Evolutionary conservation across 2,329 filamentous ascomycete genomes (phyloP).

Genomic region (Cytospora mali): DNA sequence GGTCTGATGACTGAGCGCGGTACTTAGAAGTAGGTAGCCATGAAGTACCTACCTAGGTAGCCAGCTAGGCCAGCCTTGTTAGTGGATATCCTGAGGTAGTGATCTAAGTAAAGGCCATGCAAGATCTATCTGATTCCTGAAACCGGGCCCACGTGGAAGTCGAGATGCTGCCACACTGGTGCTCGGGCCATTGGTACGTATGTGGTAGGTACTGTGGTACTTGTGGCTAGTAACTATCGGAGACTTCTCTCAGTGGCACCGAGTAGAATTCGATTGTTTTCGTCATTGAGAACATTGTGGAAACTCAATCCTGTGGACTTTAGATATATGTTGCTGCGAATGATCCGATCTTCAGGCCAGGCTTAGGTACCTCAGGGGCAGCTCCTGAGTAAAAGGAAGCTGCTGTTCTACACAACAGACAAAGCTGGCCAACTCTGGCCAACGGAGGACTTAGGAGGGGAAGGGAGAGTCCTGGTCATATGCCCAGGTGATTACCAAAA

Average conservation of each 20-base stretch:
- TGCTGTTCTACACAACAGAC: neutral
- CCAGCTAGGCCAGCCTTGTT: too few species aligned
- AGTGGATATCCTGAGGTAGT: neutral
- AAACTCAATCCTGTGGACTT: neutral
- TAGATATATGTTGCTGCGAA: neutral
- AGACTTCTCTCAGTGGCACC: neutral
- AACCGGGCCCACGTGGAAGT: neutral
- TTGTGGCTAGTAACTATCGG: neutral
- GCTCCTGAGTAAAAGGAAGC: neutral
- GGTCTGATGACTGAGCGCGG: neutral
- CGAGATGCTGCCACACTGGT: neutral
- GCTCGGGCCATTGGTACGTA: neutral
- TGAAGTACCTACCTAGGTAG: neutral
- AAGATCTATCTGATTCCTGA: neutral
- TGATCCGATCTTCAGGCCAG: neutral
- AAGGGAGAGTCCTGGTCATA: neutral
- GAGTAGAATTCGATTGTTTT: neutral
- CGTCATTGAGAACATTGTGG: neutral
- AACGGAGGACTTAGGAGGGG: neutral
- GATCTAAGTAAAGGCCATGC: neutral
- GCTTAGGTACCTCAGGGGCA: neutral
- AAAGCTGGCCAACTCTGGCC: neutral
- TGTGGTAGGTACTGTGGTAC: neutral
- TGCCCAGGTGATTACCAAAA: neutral
- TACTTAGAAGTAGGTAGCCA: neutral